Percentiles rank a stretch among this genome's conserved stretches.
These are phyloP conservation scores for Candida easanensis DNA, from an alignment of 805 yeast species.

Conservation along the genomic window DNA sequence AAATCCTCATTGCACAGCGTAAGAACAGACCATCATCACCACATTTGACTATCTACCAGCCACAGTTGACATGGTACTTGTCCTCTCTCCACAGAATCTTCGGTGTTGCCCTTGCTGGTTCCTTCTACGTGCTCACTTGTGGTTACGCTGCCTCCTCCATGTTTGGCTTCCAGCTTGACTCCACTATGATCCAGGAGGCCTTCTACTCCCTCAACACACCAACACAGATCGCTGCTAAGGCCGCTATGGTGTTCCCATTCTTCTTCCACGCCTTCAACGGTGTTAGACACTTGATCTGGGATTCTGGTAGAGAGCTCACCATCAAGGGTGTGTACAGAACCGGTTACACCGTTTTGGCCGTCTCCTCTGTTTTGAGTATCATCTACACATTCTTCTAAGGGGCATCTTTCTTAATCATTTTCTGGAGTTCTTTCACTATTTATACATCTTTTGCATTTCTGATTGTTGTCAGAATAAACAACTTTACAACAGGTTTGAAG, in stretches of 20 bases:
- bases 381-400: constrained; percentile 30
- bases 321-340: constrained; percentile 89
- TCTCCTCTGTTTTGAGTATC: constrained; percentile 54
- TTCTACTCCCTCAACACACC: constrained; percentile 59
- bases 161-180: constrained; percentile 46
- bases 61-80: constrained; percentile 81
- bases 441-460: constrained; percentile 1
- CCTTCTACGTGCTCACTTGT: constrained; percentile 74
- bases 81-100: constrained; percentile 85
- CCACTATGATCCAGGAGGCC: constrained; percentile 33
- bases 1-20: constrained; percentile 76
- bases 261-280: constrained; percentile 87
- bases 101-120: constrained; percentile 79
- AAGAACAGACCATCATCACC: constrained; percentile 88
- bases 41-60: constrained; percentile 84
- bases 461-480: neutral
- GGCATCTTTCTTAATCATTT: no score
- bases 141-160: constrained; percentile 70
- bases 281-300: constrained; percentile 93
- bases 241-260: constrained; percentile 74
- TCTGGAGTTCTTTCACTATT: neutral
- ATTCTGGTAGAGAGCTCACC: constrained; percentile 75
- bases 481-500: neutral
- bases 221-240: constrained; percentile 63
- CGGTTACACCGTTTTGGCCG: constrained; percentile 79